Evolutionary conservation across 768 basidiomycete genomes (phyloP), one percentile per base, ranked within the genome.

Genomic region (Suillus americanus): DNA sequence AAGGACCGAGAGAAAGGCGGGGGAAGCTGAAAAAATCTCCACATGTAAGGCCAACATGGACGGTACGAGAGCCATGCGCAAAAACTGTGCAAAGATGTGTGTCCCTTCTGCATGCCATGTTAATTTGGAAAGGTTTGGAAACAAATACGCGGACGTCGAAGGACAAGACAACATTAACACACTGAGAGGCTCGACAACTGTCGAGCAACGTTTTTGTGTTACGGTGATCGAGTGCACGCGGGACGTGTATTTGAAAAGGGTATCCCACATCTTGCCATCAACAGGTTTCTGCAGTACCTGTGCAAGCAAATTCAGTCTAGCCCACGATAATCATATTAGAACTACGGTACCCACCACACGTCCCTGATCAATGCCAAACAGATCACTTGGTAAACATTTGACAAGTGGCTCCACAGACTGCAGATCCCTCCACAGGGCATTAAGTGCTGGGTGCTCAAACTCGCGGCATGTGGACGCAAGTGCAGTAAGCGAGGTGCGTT

Each of bases 41-140:
- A 48, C 12, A 5, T 48, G 12, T 3, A 48, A 48, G 23, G 13
- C 46, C 23, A 23, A 12, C 16, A 73, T 46, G 7, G 71, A 20
- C 16, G 72, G 67, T 30, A 73, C 69, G 7, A 71, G 72, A 28
- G 72, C 33, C 30, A 74, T 66, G 28, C 66, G 71, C 40, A 73
- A 37, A 46, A 73, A 64, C 35, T 73, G 69, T 0, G 70, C 56
- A 67, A 71, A 70, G 28, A 60, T 41, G 1, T 64, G 38, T 63
- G 72, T 73, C 18, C 66, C 61, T 28, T 62, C 60, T 13, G 71
- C 73, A 43, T 67, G 72, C 72, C 73, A 73, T 10, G 62, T 64
- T 33, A 73, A 41, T 30, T 66, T 65, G 5, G 23, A 66, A n/a
- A 73, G 30, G 59, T 68, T 74, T 0, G 73, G 69, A 25, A 74